Evolutionary conservation across 192 early-diverging fungal genomes (phyloP).

Genomic region (Dimargaris xerosporica): DNA sequence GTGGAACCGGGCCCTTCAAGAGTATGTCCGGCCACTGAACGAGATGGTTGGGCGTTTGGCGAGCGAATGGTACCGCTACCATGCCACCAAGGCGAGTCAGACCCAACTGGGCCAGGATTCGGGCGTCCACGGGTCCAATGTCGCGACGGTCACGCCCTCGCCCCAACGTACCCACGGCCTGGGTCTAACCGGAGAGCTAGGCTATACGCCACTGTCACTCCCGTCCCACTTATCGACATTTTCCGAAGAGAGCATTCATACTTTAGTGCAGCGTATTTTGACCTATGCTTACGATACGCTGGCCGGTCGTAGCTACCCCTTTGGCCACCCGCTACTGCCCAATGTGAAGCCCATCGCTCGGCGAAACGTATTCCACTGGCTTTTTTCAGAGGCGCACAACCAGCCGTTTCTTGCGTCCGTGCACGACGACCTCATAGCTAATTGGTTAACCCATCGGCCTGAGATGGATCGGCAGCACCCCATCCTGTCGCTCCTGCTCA

Average conservation of each 20-base stretch:
- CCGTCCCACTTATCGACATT: not conserved
- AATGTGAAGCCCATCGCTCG: not conserved
- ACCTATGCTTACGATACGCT: not conserved
- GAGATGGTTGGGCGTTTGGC: constrained; percentile 9
- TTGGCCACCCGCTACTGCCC: not conserved
- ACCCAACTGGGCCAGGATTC: not conserved
- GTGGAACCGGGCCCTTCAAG: not conserved
- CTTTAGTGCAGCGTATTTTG: not conserved
- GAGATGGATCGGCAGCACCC: not conserved
- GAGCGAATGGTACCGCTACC: not conserved
- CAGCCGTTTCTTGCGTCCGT: not conserved
- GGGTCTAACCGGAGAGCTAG: not conserved
- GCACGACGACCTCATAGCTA: not conserved
- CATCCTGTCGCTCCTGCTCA: not conserved
- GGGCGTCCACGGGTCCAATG: not conserved
- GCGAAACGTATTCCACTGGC: not conserved
- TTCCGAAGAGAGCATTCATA: not conserved
- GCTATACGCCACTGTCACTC: not conserved
- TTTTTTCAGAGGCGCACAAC: not conserved
- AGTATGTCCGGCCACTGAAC: constrained; percentile 7
- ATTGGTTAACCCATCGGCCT: not conserved
- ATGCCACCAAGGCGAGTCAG: too few species aligned
- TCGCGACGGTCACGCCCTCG: not conserved
- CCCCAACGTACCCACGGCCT: not conserved
- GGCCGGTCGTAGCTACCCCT: constrained; percentile 8